These are phyloP conservation scores for Coprinellus micaceus DNA, from an alignment of 768 basidiomycete genomes.

Conservation along the genomic window DNA sequence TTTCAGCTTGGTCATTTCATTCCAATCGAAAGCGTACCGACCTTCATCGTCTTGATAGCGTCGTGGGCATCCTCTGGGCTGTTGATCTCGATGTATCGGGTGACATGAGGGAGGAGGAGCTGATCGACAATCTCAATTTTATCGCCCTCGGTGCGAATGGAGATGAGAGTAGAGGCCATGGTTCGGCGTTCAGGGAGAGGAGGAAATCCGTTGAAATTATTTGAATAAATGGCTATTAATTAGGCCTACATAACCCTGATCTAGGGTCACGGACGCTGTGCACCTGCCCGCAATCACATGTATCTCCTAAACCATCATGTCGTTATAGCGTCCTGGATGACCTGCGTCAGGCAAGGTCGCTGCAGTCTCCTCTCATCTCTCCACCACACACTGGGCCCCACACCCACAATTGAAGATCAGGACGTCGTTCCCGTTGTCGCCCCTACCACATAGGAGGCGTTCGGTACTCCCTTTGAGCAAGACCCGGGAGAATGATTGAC, in stretches of 20 bases:
- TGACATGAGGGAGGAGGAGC: constrained; percentile 75
- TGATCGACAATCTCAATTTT: constrained; percentile 86
- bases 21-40: constrained; percentile 20
- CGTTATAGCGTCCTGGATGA: neutral
- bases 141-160: constrained; percentile 37
- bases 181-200: constrained; percentile 5
- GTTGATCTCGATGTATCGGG: constrained; percentile 61
- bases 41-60: constrained; percentile 96
- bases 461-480: neutral
- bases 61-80: constrained; percentile 82
- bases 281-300: constrained; percentile 8
- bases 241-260: neutral
- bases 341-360: neutral
- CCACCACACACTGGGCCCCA: neutral
- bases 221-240: no score
- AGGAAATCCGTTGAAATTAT: no score
- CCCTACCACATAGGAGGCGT: no score
- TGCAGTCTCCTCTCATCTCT: neutral
- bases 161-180: constrained; percentile 33
- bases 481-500: constrained; percentile 71
- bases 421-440: no score
- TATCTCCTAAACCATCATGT: neutral
- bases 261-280: neutral
- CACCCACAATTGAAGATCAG: neutral
- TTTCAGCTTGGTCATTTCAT: constrained; percentile 7